These are phyloP conservation scores for Geotrichum restrictum DNA, from an alignment of 1,139 yeast species.

Conservation along the genomic window DNA sequence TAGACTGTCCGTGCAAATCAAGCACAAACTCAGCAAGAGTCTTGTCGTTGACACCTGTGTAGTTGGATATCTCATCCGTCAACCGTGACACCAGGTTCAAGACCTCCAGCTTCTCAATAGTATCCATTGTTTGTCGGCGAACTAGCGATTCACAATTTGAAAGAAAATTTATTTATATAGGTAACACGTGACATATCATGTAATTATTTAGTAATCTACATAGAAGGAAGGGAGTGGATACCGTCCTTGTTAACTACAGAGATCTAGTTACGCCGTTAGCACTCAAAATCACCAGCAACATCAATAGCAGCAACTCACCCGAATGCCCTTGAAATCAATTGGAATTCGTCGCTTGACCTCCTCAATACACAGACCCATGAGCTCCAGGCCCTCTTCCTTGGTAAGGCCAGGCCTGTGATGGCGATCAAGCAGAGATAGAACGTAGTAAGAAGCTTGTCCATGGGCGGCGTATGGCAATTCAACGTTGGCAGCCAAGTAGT, in stretches of 20 bases:
- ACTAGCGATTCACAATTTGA: not conserved
- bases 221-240: conserved; percentile 20
- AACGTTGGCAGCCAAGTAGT: conserved; percentile 87
- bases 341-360: conserved; percentile 91
- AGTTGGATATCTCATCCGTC: conserved; percentile 36
- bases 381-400: conserved; percentile 71
- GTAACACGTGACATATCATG: conserved; percentile 12
- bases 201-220: conserved; percentile 12
- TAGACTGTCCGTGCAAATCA: conserved; percentile 45
- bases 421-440: conserved; percentile 83
- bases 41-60: conserved; percentile 38
- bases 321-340: conserved; percentile 88
- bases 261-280: conserved; percentile 12
- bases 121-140: conserved; percentile 28
- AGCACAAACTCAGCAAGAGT: conserved; percentile 57
- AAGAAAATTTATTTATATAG: conserved; percentile 2
- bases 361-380: conserved; percentile 66
- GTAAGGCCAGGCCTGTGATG: conserved; percentile 80
- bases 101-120: conserved; percentile 35
- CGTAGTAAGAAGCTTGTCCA: conserved; percentile 94
- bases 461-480: conserved; percentile 94
- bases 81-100: conserved; percentile 37
- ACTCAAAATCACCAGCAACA: not conserved
- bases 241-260: conserved; percentile 16
- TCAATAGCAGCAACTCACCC: conserved; percentile 29